Evolutionary conservation across 148 eudicot genomes (phyloP), one percentile per base, ranked within the genome.

Genomic region (Vaccinium darrowii): DNA sequence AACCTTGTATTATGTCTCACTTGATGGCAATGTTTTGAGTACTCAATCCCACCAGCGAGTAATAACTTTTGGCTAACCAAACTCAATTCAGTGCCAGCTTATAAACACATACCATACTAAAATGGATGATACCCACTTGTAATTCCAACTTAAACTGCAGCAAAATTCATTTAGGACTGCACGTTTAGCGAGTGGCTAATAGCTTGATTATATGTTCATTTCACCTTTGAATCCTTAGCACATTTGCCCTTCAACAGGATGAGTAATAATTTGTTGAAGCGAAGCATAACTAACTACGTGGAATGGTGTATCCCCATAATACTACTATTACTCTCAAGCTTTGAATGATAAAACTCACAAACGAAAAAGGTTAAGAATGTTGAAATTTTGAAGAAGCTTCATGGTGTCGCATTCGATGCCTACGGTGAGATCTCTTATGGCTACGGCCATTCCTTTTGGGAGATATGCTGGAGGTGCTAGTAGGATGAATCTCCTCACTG

Each of bases 331-430:
- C 78, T 80, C 33, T 13, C 8, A 16, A 39, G 19, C 2, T n/a
- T 82, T 43, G 14, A 12, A 50, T 21, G 73, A 56, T 77, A 87
- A 60, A 50, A 50, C 47, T 57, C 51, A 50, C 43, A 27, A 33
- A 30, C 12, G 50, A 47, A 58, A 25, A 49, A 58, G 33, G 51
- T 75, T 11, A 72, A 84, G 78, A 81, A 53, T 7, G 62, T 75
- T 53, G 73, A 53, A 77, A 43, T 84, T 53, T 36, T 56, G 62
- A 27, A 53, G 87, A 81, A 81, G 39, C 80, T 49, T 88, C 89
- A 11, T 76, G 91, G 43, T 81, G 87, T n/a, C 56, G 85, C 83
- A 72, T 81, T 77, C 88, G 81, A 84, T 80, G 90, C 90, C 87
- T 89, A 8, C 86, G 88, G 14, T 43, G 91, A 36, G 84, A 76